Percentiles rank a stretch among this genome's conserved stretches.
Evolutionary conservation across 1,139 yeast genomes (phyloP).

Genomic region (Lodderomyces parapsilosis): DNA sequence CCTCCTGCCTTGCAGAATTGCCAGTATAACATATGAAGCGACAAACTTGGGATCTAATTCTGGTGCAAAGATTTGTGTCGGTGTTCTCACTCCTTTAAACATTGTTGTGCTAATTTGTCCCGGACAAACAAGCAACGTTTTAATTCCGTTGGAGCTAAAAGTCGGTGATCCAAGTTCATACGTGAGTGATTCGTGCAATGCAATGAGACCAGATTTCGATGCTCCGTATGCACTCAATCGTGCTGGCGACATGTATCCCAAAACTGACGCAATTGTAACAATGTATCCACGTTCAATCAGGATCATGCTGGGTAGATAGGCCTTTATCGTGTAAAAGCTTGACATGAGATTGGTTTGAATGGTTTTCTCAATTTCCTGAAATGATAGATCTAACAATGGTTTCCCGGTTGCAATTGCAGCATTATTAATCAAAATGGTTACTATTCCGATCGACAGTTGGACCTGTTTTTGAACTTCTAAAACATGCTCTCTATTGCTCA

Average conservation of each 20-base stretch:
- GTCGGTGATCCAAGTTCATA: conserved; percentile 64
- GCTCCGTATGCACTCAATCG: conserved; percentile 83
- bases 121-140: conserved; percentile 76
- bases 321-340: conserved; percentile 65
- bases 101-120: conserved; percentile 78
- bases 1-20: conserved; percentile 58
- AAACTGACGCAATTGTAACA: conserved; percentile 76
- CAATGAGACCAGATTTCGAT: conserved; percentile 80
- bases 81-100: conserved; percentile 72
- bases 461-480: conserved; percentile 36
- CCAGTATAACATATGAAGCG: conserved; percentile 56
- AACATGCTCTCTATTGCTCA: conserved; percentile 50
- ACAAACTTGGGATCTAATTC: conserved; percentile 67
- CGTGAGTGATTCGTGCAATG: conserved; percentile 79
- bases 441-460: conserved; percentile 50
- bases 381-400: conserved; percentile 50
- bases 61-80: conserved; percentile 76
- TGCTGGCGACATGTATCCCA: conserved; percentile 86
- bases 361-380: conserved; percentile 58
- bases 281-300: conserved; percentile 66
- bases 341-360: conserved; percentile 68
- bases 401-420: conserved; percentile 75
- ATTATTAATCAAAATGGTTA: conserved; percentile 72
- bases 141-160: conserved; percentile 50
- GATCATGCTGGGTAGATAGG: conserved; percentile 74